Evolutionary conservation across 441 rosid genomes (phyloP).

Genomic region (Erodium moschatum): DNA sequence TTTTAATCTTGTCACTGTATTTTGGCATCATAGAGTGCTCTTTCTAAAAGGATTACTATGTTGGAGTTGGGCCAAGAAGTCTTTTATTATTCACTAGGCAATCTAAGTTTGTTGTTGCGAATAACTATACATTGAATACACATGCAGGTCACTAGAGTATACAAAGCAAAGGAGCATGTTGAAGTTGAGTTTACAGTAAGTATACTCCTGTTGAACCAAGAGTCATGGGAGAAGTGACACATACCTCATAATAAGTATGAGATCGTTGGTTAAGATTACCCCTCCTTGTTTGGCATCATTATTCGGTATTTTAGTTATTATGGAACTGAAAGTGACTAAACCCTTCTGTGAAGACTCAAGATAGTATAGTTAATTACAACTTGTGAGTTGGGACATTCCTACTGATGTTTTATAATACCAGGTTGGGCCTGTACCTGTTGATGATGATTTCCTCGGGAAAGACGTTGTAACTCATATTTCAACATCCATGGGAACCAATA

Average conservation of each 20-base stretch:
- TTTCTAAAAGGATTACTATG: not conserved
- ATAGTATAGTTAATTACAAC: not conserved
- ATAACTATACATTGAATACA: conserved; percentile 10
- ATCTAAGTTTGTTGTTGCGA: conserved; percentile 6
- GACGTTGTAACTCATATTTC: conserved; percentile 74
- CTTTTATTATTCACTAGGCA: not conserved
- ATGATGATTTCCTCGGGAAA: conserved; percentile 67
- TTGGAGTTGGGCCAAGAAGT: not conserved
- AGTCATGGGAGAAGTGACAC: not conserved
- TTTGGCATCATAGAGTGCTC: not conserved
- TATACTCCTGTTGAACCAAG: conserved; percentile 14
- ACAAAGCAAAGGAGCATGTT: conserved; percentile 81
- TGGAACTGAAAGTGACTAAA: not conserved
- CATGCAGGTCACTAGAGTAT: conserved; percentile 67
- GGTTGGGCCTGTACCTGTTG: conserved; percentile 82
- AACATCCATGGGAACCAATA: conserved; percentile 50
- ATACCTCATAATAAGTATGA: not conserved
- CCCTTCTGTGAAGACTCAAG: not conserved
- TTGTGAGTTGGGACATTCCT: not conserved
- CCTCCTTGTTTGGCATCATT: not conserved
- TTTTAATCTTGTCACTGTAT: not conserved
- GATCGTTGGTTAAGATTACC: not conserved
- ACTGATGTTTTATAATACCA: conserved; percentile 20
- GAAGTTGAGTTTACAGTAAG: conserved; percentile 97
- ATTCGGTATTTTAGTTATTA: no score